Evolutionary conservation across 2,329 filamentous ascomycete genomes (phyloP).

Genomic region (Arthrinium puccinioides): DNA sequence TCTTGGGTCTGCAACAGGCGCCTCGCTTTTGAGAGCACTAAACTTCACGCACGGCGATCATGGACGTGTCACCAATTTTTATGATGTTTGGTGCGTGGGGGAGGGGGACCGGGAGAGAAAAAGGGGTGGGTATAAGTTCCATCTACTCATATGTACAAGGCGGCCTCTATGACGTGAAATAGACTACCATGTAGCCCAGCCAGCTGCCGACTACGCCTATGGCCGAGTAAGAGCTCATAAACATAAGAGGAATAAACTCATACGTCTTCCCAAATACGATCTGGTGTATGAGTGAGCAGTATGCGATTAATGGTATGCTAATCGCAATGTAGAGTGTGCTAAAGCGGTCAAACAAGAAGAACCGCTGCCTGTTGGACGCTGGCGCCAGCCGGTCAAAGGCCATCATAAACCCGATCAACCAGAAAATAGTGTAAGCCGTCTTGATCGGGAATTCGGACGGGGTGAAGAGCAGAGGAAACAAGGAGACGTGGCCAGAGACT

Average conservation of each 20-base stretch:
- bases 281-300: slow-evolving; percentile 78
- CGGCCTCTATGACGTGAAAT: slow-evolving; percentile 52
- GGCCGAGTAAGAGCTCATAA: slow-evolving; percentile 89
- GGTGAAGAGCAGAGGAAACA: slow-evolving; percentile 92
- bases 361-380: slow-evolving; percentile 67
- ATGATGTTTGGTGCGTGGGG: too few species aligned
- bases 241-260: slow-evolving; percentile 94
- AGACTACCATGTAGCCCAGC: slow-evolving; percentile 90
- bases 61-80: too few species aligned
- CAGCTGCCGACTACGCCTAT: slow-evolving; percentile 94
- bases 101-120: too few species aligned
- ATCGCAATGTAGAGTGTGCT: slow-evolving; percentile 83
- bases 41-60: too few species aligned
- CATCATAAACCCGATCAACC: slow-evolving; percentile 80
- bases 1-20: too few species aligned
- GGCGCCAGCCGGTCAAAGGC: slow-evolving; percentile 84
- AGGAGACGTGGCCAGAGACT: slow-evolving; percentile 87
- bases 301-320: slow-evolving; percentile 81
- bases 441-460: slow-evolving; percentile 91
- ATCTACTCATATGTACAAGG: slow-evolving; percentile 1
- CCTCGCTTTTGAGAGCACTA: too few species aligned
- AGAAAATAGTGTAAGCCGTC: slow-evolving; percentile 84
- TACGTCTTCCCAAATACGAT: slow-evolving; percentile 75
- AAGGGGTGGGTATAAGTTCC: slow-evolving; percentile 2
- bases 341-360: slow-evolving; percentile 88